A percentile compares a stretch with the other conserved stretches of the same genome.
Evolutionary conservation across 2,329 filamentous ascomycete genomes (phyloP).

Genomic region (Diatrype stigma): DNA sequence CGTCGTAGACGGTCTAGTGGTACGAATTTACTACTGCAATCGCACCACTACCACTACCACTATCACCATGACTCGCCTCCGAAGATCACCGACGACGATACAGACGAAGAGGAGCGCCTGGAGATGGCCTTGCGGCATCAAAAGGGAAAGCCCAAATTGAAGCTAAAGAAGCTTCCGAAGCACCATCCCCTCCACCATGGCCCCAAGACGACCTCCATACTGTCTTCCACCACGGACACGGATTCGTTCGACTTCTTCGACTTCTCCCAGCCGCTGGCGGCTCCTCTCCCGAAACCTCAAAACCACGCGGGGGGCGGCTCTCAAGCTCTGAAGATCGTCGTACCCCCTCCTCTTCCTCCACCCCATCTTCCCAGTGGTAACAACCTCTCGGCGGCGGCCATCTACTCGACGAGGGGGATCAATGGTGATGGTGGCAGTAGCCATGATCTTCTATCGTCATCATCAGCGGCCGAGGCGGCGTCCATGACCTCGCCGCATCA

Average conservation of each 20-base stretch:
- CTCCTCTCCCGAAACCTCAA: too few species aligned
- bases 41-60: conserved; percentile 31
- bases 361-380: too few species aligned
- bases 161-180: conserved; percentile 37
- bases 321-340: too few species aligned
- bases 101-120: conserved; percentile 39
- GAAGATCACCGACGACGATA: conserved; percentile 40
- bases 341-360: too few species aligned
- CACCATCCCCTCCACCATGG: conserved; percentile 31
- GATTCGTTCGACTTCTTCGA: conserved; percentile 38
- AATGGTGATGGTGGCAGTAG: too few species aligned
- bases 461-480: conserved; percentile 10
- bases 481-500: conserved; percentile 19
- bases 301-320: too few species aligned
- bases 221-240: conserved; percentile 20
- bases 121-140: conserved; percentile 36
- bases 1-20: conserved; percentile 47
- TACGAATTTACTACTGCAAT: conserved; percentile 39
- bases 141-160: conserved; percentile 32
- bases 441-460: neutral
- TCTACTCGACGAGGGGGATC: too few species aligned
- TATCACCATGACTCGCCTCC: conserved; percentile 33
- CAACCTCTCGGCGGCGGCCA: too few species aligned
- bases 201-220: conserved; percentile 22
- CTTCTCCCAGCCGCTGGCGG: conserved; percentile 32